Evolutionary conservation across 257 asterid genomes (phyloP).

Genomic region (Nicotiana benthamiana): DNA sequence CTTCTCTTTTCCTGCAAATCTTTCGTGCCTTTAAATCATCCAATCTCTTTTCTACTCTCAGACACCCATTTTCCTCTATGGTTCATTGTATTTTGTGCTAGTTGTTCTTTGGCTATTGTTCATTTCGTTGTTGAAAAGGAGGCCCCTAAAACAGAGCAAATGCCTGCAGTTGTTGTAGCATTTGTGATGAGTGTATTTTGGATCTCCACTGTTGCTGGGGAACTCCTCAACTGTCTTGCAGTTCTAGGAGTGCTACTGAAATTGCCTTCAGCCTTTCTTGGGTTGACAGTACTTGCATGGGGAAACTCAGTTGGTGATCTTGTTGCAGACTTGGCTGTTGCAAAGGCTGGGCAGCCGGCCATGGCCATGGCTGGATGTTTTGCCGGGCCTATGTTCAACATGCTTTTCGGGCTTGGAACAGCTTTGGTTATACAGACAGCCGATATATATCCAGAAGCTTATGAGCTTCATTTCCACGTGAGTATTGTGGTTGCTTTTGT

Average conservation of each 20-base stretch:
- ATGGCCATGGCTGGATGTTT: constrained; percentile 99
- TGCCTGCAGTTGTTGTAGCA: constrained; percentile 46
- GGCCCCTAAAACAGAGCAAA: constrained; percentile 70
- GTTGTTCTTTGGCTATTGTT: constrained; percentile 58
- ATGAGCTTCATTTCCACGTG: constrained; percentile 69
- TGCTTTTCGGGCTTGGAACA: constrained; percentile 93
- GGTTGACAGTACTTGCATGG: constrained; percentile 93
- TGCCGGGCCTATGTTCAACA: constrained; percentile 96
- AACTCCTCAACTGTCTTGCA: constrained; percentile 82
- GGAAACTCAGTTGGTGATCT: constrained; percentile 95
- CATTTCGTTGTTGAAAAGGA: constrained; percentile 67
- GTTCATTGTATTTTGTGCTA: constrained; percentile 54
- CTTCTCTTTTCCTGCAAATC: constrained; percentile 72
- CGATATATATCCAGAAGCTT: constrained; percentile 65
- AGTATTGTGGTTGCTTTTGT: constrained; percentile 87
- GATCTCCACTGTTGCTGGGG: constrained; percentile 90
- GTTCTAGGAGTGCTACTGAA: constrained; percentile 61
- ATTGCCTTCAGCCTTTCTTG: constrained; percentile 73
- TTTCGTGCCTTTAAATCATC: constrained; percentile 67
- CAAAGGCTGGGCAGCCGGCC: constrained; percentile 95
- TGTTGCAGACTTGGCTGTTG: constrained; percentile 93
- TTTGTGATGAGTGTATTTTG: constrained; percentile 94
- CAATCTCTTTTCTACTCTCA: constrained; percentile 60
- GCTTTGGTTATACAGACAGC: constrained; percentile 78
- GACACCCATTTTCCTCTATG: constrained; percentile 74